Evolutionary conservation across 371 early-diverging fungal species (phyloP).

Genomic region (Zopfochytrium polystomum): DNA sequence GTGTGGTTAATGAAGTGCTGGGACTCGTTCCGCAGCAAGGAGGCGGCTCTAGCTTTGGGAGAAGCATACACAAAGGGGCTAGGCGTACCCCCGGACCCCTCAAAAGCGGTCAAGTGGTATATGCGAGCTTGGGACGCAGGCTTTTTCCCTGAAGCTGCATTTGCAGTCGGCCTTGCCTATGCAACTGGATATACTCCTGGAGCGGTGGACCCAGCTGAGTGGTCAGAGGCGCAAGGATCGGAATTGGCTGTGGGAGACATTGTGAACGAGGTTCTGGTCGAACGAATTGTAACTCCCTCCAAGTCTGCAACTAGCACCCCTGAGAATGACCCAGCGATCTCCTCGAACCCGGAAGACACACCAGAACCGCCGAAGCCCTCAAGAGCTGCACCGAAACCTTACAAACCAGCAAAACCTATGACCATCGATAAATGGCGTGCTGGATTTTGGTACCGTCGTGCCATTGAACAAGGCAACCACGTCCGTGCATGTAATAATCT

Average conservation of each 20-base stretch:
- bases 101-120: constrained; percentile 31
- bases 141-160: constrained; percentile 29
- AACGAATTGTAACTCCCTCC: too few relatives aligned
- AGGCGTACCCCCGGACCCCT: constrained; percentile 27
- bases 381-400: too few relatives aligned
- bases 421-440: constrained; percentile 1
- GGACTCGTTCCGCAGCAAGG: constrained; percentile 9
- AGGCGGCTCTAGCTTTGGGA: constrained; percentile 27
- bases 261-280: constrained; percentile 22
- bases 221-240: constrained; percentile 13
- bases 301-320: too few relatives aligned
- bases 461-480: constrained; percentile 4
- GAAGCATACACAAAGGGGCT: constrained; percentile 31
- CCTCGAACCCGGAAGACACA: too few relatives aligned
- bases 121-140: constrained; percentile 31
- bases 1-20: constrained; percentile 27
- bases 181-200: constrained; percentile 35
- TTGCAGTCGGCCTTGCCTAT: constrained; percentile 29
- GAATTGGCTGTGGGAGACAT: constrained; percentile 7
- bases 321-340: too few relatives aligned
- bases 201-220: constrained; percentile 27
- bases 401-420: too few relatives aligned
- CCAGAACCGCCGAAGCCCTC: too few relatives aligned
- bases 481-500: constrained; percentile 22
- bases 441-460: constrained; percentile 13